phyloP scores from a whole-genome alignment of 1,284 basidiomycete species.

The Apiotrichum sp. region DNA sequence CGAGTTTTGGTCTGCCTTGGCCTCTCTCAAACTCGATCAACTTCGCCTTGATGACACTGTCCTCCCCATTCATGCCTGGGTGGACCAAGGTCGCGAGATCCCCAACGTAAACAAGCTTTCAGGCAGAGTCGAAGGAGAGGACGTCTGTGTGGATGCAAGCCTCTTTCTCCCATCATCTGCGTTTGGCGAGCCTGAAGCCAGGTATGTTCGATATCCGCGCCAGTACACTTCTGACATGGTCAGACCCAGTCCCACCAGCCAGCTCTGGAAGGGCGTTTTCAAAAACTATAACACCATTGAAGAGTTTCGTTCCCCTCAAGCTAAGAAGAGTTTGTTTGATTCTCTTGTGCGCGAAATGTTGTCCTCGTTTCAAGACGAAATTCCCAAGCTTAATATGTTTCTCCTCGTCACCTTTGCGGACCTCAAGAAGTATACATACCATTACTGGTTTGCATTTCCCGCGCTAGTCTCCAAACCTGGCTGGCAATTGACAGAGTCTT shows the following conservation, averaged over 20 bases:
- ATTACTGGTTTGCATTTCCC: conserved; percentile 97
- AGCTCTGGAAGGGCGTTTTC: conserved; percentile 58
- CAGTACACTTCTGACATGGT: background rate
- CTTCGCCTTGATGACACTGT: conserved; percentile 74
- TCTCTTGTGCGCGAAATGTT: conserved; percentile 52
- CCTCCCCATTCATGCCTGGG: conserved; percentile 61
- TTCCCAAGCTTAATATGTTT: conserved; percentile 62
- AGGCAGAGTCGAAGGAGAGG: background rate
- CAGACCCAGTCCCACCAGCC: conserved; percentile 50
- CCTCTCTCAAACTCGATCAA: conserved; percentile 82
- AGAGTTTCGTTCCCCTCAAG: conserved; percentile 80
- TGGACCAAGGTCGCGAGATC: conserved; percentile 65
- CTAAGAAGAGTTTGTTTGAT: conserved; percentile 75
- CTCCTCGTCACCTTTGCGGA: conserved; percentile 90
- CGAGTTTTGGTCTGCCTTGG: conserved; percentile 87
- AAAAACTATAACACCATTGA: conserved; percentile 97
- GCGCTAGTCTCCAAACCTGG: conserved; percentile 78
- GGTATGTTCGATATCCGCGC: background rate
- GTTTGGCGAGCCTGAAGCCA: conserved; percentile 21
- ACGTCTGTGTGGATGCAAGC: conserved; percentile 35
- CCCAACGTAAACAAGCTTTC: conserved; percentile 52
- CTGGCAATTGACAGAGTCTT: conserved; percentile 62
- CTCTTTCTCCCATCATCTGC: conserved; percentile 24
- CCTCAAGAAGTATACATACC: conserved; percentile 95
- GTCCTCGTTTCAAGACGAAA: conserved; percentile 24